Percentiles rank a stretch among this genome's conserved stretches.
Evolutionary conservation across 306 rosid genomes (phyloP).

Genomic region (Prunus mira): DNA sequence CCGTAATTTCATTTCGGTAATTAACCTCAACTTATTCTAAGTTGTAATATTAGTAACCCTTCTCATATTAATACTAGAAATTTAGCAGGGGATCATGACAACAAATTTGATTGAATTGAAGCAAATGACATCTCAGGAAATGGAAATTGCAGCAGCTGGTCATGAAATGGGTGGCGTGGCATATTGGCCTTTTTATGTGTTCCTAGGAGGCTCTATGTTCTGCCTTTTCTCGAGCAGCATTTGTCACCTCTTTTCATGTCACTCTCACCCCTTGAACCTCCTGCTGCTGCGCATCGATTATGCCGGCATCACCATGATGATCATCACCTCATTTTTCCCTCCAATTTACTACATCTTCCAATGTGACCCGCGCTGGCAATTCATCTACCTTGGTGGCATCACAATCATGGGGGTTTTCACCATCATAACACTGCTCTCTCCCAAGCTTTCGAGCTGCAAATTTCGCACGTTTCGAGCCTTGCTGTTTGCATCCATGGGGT

Average conservation of each 20-base stretch:
- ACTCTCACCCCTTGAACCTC: slow-evolving; percentile 58
- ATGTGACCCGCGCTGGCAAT: slow-evolving; percentile 82
- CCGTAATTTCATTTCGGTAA: slow-evolving; percentile 38
- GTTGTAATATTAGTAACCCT: no score
- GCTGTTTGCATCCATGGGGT: slow-evolving; percentile 88
- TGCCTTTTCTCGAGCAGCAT: slow-evolving; percentile 88
- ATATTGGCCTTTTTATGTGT: slow-evolving; percentile 91
- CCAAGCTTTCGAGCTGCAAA: slow-evolving; percentile 47
- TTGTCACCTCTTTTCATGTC: slow-evolving; percentile 94
- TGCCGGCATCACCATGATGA: slow-evolving; percentile 79
- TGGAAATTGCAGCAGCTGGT: slow-evolving; percentile 18
- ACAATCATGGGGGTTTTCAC: slow-evolving; percentile 83
- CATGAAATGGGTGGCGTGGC: slow-evolving; percentile 13
- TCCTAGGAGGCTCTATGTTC: slow-evolving; percentile 87
- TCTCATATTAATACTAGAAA: not conserved
- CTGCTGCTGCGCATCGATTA: slow-evolving; percentile 66
- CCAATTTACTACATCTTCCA: slow-evolving; percentile 90
- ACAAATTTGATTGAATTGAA: slow-evolving; percentile 47
- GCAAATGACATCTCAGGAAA: slow-evolving; percentile 36
- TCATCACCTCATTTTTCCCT: slow-evolving; percentile 94
- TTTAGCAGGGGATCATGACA: slow-evolving; percentile 48
- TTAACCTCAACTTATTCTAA: slow-evolving; percentile 18
- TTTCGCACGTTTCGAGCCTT: slow-evolving; percentile 63
- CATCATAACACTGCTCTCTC: slow-evolving; percentile 60
- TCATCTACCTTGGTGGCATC: slow-evolving; percentile 73